These are phyloP conservation scores for Camelina neglecta DNA, from an alignment of 345 rosid species.

Conservation along the genomic window DNA sequence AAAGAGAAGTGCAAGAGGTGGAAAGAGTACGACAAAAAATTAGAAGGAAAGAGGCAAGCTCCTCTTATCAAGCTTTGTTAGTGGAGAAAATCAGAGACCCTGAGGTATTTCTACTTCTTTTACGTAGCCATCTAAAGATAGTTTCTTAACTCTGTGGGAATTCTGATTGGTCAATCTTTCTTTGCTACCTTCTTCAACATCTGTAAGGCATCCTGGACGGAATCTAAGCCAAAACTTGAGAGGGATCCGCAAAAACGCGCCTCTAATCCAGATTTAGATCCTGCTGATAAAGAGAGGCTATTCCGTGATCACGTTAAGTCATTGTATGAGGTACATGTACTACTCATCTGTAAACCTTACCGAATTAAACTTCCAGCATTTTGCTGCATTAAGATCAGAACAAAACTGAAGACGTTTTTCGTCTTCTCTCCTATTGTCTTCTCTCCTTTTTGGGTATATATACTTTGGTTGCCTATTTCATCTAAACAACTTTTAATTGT, in stretches of 20 bases:
- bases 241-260: constrained; percentile 98
- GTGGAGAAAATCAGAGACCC: constrained; percentile 94
- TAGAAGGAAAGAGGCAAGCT: constrained; percentile 85
- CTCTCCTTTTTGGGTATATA: background rate
- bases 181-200: constrained; percentile 36
- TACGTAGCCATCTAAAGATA: constrained; percentile 8
- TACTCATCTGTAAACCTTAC: constrained; percentile 9
- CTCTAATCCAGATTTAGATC: constrained; percentile 71
- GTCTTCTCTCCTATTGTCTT: constrained; percentile 1
- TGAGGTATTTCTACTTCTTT: constrained; percentile 58
- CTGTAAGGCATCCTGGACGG: constrained; percentile 88
- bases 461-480: background rate
- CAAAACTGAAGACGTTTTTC: background rate
- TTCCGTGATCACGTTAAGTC: constrained; percentile 88
- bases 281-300: constrained; percentile 84
- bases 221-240: constrained; percentile 81
- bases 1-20: constrained; percentile 95
- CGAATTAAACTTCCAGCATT: background rate
- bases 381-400: constrained; percentile 17
- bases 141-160: constrained; percentile 17
- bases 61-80: constrained; percentile 92
- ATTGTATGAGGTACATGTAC: constrained; percentile 71
- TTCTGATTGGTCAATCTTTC: constrained; percentile 28
- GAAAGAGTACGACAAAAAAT: constrained; percentile 87
- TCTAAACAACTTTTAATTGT: background rate